A percentile compares a stretch with the other conserved stretches of the same genome.
Evolutionary conservation across 2,329 filamentous ascomycete genomes (phyloP).

Genomic region (Fusarium tupiense): DNA sequence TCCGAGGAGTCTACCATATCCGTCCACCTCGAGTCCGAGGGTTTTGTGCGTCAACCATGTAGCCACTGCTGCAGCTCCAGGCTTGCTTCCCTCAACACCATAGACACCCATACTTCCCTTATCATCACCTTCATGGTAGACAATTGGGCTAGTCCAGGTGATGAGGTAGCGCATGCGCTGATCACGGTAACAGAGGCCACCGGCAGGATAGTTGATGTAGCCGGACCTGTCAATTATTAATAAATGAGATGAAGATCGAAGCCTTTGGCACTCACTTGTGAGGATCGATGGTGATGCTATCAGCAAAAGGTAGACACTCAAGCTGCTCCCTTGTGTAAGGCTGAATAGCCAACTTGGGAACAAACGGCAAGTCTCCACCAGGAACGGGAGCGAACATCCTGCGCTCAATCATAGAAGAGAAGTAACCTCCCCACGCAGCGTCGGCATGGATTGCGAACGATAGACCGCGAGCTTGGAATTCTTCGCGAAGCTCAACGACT

Average conservation of each 20-base stretch:
- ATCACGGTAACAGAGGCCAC: not conserved
- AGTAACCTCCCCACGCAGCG: not conserved
- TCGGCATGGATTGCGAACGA: not conserved
- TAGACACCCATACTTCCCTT: not conserved
- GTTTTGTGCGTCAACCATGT: not conserved
- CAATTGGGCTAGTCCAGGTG: not conserved
- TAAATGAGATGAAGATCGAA: fast-evolving
- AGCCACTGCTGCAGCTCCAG: not conserved
- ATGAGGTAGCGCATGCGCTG: not conserved
- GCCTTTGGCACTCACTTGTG: not conserved
- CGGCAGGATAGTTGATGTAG: not conserved
- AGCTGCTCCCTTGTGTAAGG: not conserved
- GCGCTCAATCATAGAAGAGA: not conserved
- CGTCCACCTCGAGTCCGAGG: not conserved
- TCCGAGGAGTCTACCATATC: not conserved
- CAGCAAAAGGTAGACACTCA: not conserved
- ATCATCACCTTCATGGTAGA: fast-evolving
- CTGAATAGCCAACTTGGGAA: not conserved
- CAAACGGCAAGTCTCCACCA: not conserved
- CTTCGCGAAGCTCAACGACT: not conserved
- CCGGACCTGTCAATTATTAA: not conserved
- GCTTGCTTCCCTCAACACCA: not conserved
- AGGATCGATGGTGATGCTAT: not conserved
- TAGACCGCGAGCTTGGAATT: not conserved
- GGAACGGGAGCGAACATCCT: not conserved